phyloP scores from a whole-genome alignment of 2,329 filamentous ascomycete genomes.

The Trichophyton benhamiae region DNA sequence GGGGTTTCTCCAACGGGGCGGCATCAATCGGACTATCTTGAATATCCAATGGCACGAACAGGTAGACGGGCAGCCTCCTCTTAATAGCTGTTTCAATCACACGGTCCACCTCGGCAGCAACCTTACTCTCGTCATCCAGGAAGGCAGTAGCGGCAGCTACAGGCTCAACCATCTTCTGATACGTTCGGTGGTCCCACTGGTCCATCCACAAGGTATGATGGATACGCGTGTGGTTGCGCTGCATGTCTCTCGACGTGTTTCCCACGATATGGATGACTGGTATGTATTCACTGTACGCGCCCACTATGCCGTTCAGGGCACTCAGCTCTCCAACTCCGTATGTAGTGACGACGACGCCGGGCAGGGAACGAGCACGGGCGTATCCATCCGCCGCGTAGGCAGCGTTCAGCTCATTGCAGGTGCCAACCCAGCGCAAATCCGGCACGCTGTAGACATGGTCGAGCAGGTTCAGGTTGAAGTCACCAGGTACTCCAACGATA shows the following conservation, averaged over 20 bases:
- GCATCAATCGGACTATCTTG: slow-evolving; percentile 12
- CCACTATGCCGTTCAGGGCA: slow-evolving; percentile 25
- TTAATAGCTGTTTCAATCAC: slow-evolving; percentile 16
- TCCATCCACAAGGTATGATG: slow-evolving; percentile 23
- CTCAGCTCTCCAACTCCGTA: slow-evolving; percentile 47
- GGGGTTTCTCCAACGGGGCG: slow-evolving; percentile 7
- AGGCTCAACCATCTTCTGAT: slow-evolving; percentile 14
- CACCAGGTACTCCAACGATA: slow-evolving; percentile 13
- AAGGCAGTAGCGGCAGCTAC: slow-evolving; percentile 16
- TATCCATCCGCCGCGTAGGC: slow-evolving; percentile 39
- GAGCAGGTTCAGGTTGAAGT: slow-evolving; percentile 14
- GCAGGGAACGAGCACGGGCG: slow-evolving; percentile 41
- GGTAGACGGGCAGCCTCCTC: slow-evolving; percentile 17
- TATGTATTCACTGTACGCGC: slow-evolving; percentile 47
- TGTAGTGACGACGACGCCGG: slow-evolving; percentile 39
- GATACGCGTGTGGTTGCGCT: slow-evolving; percentile 32
- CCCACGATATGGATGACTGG: slow-evolving; percentile 51
- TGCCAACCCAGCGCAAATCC: slow-evolving; percentile 38
- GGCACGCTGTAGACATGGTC: slow-evolving; percentile 15
- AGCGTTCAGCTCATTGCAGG: slow-evolving; percentile 47
- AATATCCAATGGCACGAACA: slow-evolving; percentile 18
- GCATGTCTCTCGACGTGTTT: slow-evolving; percentile 37
- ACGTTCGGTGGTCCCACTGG: slow-evolving; percentile 18
- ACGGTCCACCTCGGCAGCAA: slow-evolving; percentile 17
- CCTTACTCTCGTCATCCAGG: slow-evolving; percentile 16